phyloP scores from a whole-genome alignment of 441 rosid genomes.

The Gossypium lobatum region DNA sequence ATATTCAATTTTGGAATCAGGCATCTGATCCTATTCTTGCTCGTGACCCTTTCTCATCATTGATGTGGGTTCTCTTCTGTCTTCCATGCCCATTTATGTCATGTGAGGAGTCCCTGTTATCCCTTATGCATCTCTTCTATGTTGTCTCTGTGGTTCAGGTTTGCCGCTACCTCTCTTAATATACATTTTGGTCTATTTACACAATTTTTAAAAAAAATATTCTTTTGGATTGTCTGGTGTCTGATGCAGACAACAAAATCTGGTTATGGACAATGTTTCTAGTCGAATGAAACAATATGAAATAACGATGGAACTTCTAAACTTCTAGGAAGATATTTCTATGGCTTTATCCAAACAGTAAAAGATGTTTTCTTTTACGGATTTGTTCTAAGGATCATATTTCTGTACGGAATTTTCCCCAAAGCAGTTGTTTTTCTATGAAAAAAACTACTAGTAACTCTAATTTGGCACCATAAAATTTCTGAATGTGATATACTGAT shows the following conservation, averaged over 20 bases:
- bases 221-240: neutral
- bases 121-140: constrained; percentile 86
- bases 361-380: neutral
- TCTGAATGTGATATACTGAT: constrained; percentile 25
- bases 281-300: neutral
- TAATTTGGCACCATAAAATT: neutral
- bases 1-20: constrained; percentile 68
- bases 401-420: neutral
- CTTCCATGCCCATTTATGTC: constrained; percentile 84
- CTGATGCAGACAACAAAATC: neutral
- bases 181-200: neutral
- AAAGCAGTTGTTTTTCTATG: neutral
- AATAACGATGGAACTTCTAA: neutral
- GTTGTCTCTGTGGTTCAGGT: constrained; percentile 81
- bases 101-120: constrained; percentile 70
- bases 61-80: constrained; percentile 95
- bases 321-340: neutral
- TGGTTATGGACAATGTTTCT: neutral
- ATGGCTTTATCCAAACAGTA: neutral
- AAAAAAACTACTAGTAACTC: neutral
- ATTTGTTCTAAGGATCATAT: neutral
- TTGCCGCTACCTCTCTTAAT: constrained; percentile 17
- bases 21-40: constrained; percentile 83
- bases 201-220: neutral
- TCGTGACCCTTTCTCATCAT: constrained; percentile 92